Conservation (phyloP, 768 basidiomycete species). For the Heimioporus sp. region DNA sequence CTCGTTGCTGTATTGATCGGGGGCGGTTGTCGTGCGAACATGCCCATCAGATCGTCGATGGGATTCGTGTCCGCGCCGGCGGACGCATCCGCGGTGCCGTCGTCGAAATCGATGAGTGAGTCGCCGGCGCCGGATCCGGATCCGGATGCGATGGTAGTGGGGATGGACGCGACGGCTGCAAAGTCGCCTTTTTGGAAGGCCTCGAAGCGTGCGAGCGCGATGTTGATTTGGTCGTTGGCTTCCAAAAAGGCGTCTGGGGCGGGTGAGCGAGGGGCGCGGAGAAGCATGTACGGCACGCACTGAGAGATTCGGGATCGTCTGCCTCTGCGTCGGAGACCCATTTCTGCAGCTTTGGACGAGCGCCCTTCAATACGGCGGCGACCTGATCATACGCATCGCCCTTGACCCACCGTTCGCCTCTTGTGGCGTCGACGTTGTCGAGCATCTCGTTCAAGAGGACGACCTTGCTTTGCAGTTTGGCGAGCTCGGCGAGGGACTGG, state of each 20-base stretch:
- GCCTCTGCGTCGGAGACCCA: slow-evolving; percentile 95
- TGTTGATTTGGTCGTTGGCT: slow-evolving; percentile 98
- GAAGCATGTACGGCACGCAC: slow-evolving; percentile 39
- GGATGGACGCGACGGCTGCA: slow-evolving; percentile 66
- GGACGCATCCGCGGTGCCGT: slow-evolving; percentile 29
- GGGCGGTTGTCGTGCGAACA: slow-evolving; percentile 44
- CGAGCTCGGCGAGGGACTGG: slow-evolving; percentile 86
- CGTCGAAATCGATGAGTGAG: slow-evolving; percentile 82
- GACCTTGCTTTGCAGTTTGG: slow-evolving; percentile 93
- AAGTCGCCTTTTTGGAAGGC: slow-evolving; percentile 93
- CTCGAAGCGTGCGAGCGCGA: slow-evolving; percentile 84
- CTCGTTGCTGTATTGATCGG: slow-evolving; percentile 25
- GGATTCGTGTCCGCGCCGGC: slow-evolving; percentile 23
- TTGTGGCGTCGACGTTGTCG: slow-evolving; percentile 76
- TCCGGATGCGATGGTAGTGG: slow-evolving; percentile 48
- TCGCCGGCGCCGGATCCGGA: slow-evolving; percentile 23
- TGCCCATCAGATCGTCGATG: slow-evolving; percentile 57
- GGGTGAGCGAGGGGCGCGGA: not conserved
- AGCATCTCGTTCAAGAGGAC: slow-evolving; percentile 96
- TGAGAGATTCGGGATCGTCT: slow-evolving; percentile 86
- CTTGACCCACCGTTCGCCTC: slow-evolving; percentile 75
- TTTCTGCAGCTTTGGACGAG: slow-evolving; percentile 93
- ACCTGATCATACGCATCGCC: slow-evolving; percentile 99
- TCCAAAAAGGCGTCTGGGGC: slow-evolving; percentile 82
- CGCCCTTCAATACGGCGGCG: slow-evolving; percentile 71